Conservation (phyloP, 768 basidiomycete species). For the Clavaria fumosa region DNA sequence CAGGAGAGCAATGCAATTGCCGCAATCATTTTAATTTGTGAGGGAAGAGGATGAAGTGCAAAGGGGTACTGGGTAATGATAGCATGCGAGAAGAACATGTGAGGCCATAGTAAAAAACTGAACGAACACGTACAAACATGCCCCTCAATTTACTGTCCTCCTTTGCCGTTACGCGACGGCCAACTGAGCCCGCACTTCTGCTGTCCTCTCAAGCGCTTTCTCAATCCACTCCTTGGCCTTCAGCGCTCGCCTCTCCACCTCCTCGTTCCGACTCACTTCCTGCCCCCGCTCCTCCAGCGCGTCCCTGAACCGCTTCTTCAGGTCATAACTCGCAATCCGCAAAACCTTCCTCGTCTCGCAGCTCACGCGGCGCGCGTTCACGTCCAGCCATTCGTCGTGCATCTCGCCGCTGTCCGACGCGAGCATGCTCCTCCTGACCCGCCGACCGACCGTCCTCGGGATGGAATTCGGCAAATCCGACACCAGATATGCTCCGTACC, state of each 20-base stretch:
- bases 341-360: constrained; percentile 90
- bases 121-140: too few relatives aligned
- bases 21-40: too few relatives aligned
- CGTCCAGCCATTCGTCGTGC: constrained; percentile 38
- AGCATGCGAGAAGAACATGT: too few relatives aligned
- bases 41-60: too few relatives aligned
- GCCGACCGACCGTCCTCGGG: constrained; percentile 78
- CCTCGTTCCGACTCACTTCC: constrained; percentile 68
- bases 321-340: constrained; percentile 79
- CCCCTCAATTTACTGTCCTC: too few relatives aligned
- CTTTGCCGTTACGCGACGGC: too few relatives aligned
- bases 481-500: constrained; percentile 66
- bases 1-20: too few relatives aligned
- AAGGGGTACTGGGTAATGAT: too few relatives aligned
- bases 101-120: too few relatives aligned
- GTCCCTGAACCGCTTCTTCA: constrained; percentile 62
- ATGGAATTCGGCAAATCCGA: constrained; percentile 79
- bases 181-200: constrained; percentile 33
- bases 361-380: constrained; percentile 53
- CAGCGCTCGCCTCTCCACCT: constrained; percentile 49
- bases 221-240: constrained; percentile 64
- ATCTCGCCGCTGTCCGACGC: constrained; percentile 19
- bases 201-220: constrained; percentile 32
- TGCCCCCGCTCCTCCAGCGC: constrained; percentile 67
- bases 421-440: constrained; percentile 58